A percentile compares a stretch with the other conserved stretches of the same genome.
Conservation (phyloP, 1,284 basidiomycete genomes). For the Thelephora terrestris region DNA sequence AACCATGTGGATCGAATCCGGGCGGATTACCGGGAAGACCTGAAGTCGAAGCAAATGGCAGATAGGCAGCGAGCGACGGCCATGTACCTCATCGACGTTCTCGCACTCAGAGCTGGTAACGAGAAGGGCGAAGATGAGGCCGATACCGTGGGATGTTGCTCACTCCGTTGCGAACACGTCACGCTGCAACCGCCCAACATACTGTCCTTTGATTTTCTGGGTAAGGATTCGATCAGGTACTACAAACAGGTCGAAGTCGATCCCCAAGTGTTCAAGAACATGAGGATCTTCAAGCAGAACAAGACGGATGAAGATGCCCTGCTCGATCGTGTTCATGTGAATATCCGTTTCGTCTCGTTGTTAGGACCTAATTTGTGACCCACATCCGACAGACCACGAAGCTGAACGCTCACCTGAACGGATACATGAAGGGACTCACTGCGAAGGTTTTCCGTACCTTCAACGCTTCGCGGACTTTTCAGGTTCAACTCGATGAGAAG, state of each 20-base stretch:
- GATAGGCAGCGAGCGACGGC: slow-evolving; percentile 91
- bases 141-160: slow-evolving; percentile 96
- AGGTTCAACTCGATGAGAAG: slow-evolving; percentile 73
- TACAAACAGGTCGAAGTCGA: slow-evolving; percentile 86
- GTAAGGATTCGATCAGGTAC: slow-evolving; percentile 97
- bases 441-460: slow-evolving; percentile 99
- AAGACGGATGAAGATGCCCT: slow-evolving; percentile 85
- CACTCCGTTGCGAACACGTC: slow-evolving; percentile 89
- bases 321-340: slow-evolving; percentile 88
- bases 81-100: slow-evolving; percentile 94
- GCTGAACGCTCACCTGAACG: slow-evolving; percentile 84
- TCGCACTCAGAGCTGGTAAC: slow-evolving; percentile 94
- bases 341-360: slow-evolving; percentile 15
- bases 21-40: slow-evolving; percentile 73
- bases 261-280: slow-evolving; percentile 48
- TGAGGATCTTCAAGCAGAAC: slow-evolving; percentile 60
- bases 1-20: slow-evolving; percentile 86
- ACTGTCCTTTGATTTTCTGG: slow-evolving; percentile 91
- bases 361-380: background rate
- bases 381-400: slow-evolving; percentile 49
- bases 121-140: slow-evolving; percentile 98
- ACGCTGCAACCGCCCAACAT: slow-evolving; percentile 79
- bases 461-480: slow-evolving; percentile 93
- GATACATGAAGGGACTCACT: slow-evolving; percentile 92
- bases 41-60: slow-evolving; percentile 85